phyloP scores from a whole-genome alignment of 1,284 basidiomycete genomes.

The Entoloma clypeatum region DNA sequence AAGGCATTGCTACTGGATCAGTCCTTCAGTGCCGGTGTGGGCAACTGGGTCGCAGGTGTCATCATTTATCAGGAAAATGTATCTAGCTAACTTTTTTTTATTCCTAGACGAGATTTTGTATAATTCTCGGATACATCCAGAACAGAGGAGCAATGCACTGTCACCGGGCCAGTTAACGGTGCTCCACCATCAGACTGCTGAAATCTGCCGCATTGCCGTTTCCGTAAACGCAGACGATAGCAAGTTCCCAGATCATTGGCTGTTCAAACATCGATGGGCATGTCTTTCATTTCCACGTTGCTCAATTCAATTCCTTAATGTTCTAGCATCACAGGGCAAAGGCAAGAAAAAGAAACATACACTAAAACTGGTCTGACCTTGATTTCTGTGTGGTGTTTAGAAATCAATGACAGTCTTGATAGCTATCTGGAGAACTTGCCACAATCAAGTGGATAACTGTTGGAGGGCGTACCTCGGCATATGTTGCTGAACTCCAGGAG shows the following conservation, averaged over 20 bases:
- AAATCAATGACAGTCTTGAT: slow-evolving; percentile 4
- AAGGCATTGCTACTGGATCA: slow-evolving; percentile 82
- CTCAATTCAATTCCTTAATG: slow-evolving; percentile 10
- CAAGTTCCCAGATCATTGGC: slow-evolving; percentile 69
- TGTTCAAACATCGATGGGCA: slow-evolving; percentile 73
- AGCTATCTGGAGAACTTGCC: slow-evolving; percentile 70
- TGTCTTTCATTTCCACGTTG: slow-evolving; percentile 12
- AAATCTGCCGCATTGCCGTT: slow-evolving; percentile 65
- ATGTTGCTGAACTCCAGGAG: slow-evolving; percentile 62
- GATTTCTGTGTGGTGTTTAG: slow-evolving; percentile 9
- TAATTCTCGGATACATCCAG: slow-evolving; percentile 74
- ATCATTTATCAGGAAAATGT: slow-evolving; percentile 6
- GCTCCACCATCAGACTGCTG: slow-evolving; percentile 53
- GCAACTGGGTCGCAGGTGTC: slow-evolving; percentile 87
- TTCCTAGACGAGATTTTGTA: slow-evolving; percentile 73
- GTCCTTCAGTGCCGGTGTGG: slow-evolving; percentile 77
- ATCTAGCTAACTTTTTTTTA: slow-evolving; percentile 3
- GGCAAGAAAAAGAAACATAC: slow-evolving; percentile 58
- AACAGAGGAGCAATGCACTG: slow-evolving; percentile 62
- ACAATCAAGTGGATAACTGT: slow-evolving; percentile 79
- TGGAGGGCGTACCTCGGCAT: slow-evolving; percentile 78
- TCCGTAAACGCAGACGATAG: slow-evolving; percentile 69
- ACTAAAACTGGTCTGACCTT: slow-evolving; percentile 47
- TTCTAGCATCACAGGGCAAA: slow-evolving; percentile 50
- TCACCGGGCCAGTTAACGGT: slow-evolving; percentile 45